These are phyloP conservation scores for Pythium vanterpoolii DNA, from an alignment of 352 stramenopile genomes.

Conservation along the genomic window DNA sequence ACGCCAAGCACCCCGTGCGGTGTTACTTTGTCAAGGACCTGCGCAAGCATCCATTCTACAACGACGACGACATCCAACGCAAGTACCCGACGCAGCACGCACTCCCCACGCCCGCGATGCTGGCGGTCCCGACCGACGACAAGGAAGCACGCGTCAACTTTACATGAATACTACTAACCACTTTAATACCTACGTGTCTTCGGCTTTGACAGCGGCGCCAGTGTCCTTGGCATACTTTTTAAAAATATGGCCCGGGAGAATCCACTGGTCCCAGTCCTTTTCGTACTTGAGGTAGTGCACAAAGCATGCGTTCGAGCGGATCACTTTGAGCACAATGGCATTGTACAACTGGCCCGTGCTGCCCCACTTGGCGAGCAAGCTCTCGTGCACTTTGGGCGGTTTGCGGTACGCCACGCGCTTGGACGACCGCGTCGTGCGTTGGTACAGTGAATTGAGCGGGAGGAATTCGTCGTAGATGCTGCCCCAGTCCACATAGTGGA, in stretches of 20 bases:
- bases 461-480: constrained; percentile 84
- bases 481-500: constrained; percentile 79
- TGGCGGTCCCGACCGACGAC: constrained; percentile 19
- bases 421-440: constrained; percentile 32
- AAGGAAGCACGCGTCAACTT: constrained; percentile 23
- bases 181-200: not conserved
- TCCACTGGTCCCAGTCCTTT: constrained; percentile 83
- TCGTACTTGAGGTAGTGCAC: constrained; percentile 86
- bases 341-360: constrained; percentile 71
- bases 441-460: constrained; percentile 58
- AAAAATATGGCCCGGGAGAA: constrained; percentile 77
- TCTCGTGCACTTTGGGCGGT: constrained; percentile 63
- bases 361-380: constrained; percentile 73
- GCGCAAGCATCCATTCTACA: constrained; percentile 28
- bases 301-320: constrained; percentile 68
- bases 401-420: constrained; percentile 60
- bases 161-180: constrained; percentile 18
- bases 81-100: constrained; percentile 20
- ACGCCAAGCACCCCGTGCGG: constrained; percentile 30
- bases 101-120: constrained; percentile 12
- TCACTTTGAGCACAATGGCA: constrained; percentile 75
- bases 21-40: constrained; percentile 23
- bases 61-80: constrained; percentile 14
- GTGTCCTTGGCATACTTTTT: constrained; percentile 47
- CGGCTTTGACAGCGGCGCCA: not conserved